Base-by-base conservation (phyloP, 257 asterid genomes). In the Misopates orontium region DNA sequence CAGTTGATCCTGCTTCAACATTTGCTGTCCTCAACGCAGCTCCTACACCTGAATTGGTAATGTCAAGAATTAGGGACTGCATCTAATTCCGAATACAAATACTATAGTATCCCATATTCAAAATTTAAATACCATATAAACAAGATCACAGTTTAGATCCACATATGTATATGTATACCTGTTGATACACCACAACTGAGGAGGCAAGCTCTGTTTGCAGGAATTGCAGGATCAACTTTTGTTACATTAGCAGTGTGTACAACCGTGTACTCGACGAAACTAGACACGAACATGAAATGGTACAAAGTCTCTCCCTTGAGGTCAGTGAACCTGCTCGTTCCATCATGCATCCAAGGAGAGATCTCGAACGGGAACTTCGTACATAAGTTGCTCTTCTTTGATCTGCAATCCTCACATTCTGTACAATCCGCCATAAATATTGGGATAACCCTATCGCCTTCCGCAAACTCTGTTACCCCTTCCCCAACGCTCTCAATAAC, bases 401-500 rank as follows among this genome's bases (percentile, higher is more conserved):
- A 93, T 18, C 41, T 76, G 76, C 99, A 93, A 75, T 90, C 97
- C 1, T 15, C 61, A 67, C 98, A 93, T 19, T 90, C 89, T 25
- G 63, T 83, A 62, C 97, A 93, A 23, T 90, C 99, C 0, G 97
- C 41, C 64, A 93, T 18, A 72, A 93, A 86, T 60, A 82, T 55
- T 1, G 98, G 98, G 67, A 93, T 60, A 15, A 90, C 97, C 20
- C 48, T 79, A 60, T 87, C 97, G 5, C 99, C 96, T 45, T 71
- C 80, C 8, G 32, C 81, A 0, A 87, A 63, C 56, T 71, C 95
- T 3, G 56, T 61, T 14, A 90, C 97, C 20, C 76, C 79, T 24
- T 87, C 90, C 22, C 96, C 99, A 54, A 88, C 80, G 74, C 96
- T 94, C 84, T 94, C 99, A 4, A 94, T 83, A 39, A 88, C 71